phyloP scores from a whole-genome alignment of 2,329 filamentous ascomycete genomes.

The Myriangium duriaei region DNA sequence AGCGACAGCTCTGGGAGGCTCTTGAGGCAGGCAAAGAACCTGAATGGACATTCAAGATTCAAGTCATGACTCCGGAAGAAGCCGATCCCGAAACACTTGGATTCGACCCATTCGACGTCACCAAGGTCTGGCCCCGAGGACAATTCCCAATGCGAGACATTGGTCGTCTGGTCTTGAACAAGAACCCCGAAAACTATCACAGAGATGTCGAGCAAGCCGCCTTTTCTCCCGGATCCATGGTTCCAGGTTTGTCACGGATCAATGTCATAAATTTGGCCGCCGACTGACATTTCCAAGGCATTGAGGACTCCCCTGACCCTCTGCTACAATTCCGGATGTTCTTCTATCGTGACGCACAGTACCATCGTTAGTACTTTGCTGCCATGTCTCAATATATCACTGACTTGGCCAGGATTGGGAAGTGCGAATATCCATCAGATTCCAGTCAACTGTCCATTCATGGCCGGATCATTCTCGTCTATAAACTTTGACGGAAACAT shows the following conservation, averaged over 20 bases:
- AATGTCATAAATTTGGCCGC: no score
- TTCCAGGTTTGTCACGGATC: no score
- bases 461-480: slow-evolving; percentile 33
- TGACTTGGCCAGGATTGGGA: no score
- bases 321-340: slow-evolving; percentile 39
- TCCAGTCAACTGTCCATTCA: slow-evolving; percentile 37
- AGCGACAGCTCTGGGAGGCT: slow-evolving; percentile 33
- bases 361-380: no score
- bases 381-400: no score
- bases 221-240: slow-evolving; percentile 40
- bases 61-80: slow-evolving; percentile 35
- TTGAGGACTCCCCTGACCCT: slow-evolving; percentile 37
- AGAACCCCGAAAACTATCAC: slow-evolving; percentile 42
- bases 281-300: no score
- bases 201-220: slow-evolving; percentile 40
- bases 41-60: slow-evolving; percentile 34
- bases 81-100: slow-evolving; percentile 37
- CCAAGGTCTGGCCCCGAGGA: slow-evolving; percentile 40
- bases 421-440: slow-evolving; percentile 41
- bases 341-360: slow-evolving; percentile 34
- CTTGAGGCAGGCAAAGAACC: slow-evolving; percentile 31
- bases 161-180: slow-evolving; percentile 39
- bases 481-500: slow-evolving; percentile 39
- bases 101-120: slow-evolving; percentile 42
- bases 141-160: slow-evolving; percentile 39